Evolutionary conservation across 2,329 filamentous ascomycete species (phyloP).

Genomic region (Bipolaris gigantea): DNA sequence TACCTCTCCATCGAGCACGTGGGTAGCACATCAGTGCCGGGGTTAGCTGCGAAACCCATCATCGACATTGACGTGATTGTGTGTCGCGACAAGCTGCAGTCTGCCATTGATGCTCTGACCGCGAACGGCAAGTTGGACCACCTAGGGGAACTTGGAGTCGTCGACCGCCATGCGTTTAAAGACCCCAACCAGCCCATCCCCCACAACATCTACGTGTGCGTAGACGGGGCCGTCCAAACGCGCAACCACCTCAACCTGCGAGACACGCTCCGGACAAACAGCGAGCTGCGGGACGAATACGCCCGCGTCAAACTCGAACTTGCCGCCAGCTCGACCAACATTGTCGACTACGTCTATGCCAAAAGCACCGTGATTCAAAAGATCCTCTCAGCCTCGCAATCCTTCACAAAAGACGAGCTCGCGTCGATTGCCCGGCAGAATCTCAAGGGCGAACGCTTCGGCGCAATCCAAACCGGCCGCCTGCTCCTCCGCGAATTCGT

Average conservation of each 20-base stretch:
- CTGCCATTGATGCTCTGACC: slow-evolving; percentile 36
- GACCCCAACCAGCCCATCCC: slow-evolving; percentile 31
- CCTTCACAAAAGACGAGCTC: slow-evolving; percentile 25
- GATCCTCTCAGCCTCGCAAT: slow-evolving; percentile 19
- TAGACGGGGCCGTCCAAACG: slow-evolving; percentile 38
- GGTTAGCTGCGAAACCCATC: slow-evolving; percentile 42
- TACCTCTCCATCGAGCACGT: slow-evolving; percentile 42
- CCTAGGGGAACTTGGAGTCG: slow-evolving; percentile 42
- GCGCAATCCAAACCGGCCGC: slow-evolving; percentile 25
- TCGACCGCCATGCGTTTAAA: slow-evolving; percentile 41
- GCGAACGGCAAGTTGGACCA: slow-evolving; percentile 38
- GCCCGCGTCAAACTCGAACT: slow-evolving; percentile 26
- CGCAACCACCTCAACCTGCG: slow-evolving; percentile 46
- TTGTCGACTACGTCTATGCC: slow-evolving; percentile 26
- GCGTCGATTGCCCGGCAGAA: slow-evolving; percentile 22
- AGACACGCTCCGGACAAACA: slow-evolving; percentile 38
- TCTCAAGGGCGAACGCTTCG: slow-evolving; percentile 16
- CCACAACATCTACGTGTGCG: slow-evolving; percentile 45
- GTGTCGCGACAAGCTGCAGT: slow-evolving; percentile 25
- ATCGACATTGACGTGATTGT: slow-evolving; percentile 45
- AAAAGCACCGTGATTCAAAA: slow-evolving; percentile 27
- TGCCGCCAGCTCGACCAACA: slow-evolving; percentile 20
- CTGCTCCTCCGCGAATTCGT: slow-evolving; percentile 35
- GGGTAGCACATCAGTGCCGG: slow-evolving; percentile 44
- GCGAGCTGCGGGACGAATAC: slow-evolving; percentile 37